Evolutionary conservation across 192 early-diverging fungal species (phyloP).

Genomic region (Allomyces macrogynus): DNA sequence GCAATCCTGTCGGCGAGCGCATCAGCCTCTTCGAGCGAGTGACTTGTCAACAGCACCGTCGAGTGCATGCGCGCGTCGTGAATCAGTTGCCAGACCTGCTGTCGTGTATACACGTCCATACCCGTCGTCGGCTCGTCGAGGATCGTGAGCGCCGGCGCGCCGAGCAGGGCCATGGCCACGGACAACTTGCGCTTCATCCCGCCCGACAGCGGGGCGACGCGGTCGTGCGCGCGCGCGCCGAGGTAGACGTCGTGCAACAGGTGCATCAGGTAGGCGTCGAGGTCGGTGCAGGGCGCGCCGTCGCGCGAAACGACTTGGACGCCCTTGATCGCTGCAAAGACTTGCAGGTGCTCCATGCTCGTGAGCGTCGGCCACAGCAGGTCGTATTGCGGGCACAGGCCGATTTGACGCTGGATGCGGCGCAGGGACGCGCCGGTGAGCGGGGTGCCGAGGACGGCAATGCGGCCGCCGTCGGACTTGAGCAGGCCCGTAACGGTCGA

Average conservation of each 20-base stretch:
- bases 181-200: constrained; percentile 35
- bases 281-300: constrained; percentile 1
- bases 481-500: constrained; percentile 14
- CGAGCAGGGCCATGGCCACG: constrained; percentile 29
- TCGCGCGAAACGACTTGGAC: constrained; percentile 11
- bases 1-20: constrained; percentile 19
- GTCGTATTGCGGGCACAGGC: constrained; percentile 36
- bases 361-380: constrained; percentile 23
- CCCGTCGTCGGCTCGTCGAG: constrained; percentile 42
- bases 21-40: constrained; percentile 14
- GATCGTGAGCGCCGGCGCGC: constrained; percentile 22
- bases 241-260: constrained; percentile 14
- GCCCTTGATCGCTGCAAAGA: constrained; percentile 28
- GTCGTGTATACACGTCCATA: constrained; percentile 27
- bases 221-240: constrained; percentile 15
- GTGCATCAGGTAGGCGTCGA: constrained; percentile 9
- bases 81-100: constrained; percentile 34
- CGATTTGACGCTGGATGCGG: constrained; percentile 18
- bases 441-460: neutral
- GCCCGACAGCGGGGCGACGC: constrained; percentile 18
- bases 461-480: neutral
- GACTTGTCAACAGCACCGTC: constrained; percentile 36
- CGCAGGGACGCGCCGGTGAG: neutral
- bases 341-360: constrained; percentile 20
- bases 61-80: constrained; percentile 19